Conservation (phyloP, 2,329 filamentous ascomycete species). For the Colletotrichum gigasporum region DNA sequence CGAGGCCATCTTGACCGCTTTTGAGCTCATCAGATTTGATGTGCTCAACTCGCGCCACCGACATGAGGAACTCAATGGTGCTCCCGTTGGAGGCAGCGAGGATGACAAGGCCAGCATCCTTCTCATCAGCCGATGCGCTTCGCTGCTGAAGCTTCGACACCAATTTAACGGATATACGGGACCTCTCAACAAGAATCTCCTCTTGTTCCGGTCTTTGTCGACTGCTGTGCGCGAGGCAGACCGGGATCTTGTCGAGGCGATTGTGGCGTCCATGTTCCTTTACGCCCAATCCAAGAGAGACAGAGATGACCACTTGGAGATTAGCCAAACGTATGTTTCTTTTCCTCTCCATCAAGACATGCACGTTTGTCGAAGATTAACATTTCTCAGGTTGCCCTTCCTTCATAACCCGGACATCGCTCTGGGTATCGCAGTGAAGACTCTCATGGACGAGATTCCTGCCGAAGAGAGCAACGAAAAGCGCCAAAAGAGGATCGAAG, state of each 20-base stretch:
- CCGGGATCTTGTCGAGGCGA: constrained; percentile 85
- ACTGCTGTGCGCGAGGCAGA: constrained; percentile 81
- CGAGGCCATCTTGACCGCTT: constrained; percentile 82
- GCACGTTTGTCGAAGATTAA: constrained; percentile 30
- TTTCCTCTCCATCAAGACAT: neutral
- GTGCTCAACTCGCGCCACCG: constrained; percentile 77
- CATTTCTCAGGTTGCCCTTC: constrained; percentile 67
- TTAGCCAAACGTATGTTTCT: constrained; percentile 77
- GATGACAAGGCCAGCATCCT: constrained; percentile 82
- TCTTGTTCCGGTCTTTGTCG: constrained; percentile 86
- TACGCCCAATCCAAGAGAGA: constrained; percentile 80
- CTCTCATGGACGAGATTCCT: constrained; percentile 78
- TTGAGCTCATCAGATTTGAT: constrained; percentile 84
- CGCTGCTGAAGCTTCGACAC: constrained; percentile 83
- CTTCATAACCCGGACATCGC: constrained; percentile 76
- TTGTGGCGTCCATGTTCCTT: constrained; percentile 82
- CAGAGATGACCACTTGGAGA: constrained; percentile 70
- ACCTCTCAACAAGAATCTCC: constrained; percentile 87
- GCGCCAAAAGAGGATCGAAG: constrained; percentile 54
- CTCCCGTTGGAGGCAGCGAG: constrained; percentile 66
- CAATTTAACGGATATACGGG: constrained; percentile 91
- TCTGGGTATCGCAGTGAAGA: constrained; percentile 82
- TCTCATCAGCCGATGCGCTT: constrained; percentile 87
- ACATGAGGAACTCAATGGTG: constrained; percentile 63
- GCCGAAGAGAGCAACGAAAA: constrained; percentile 62